A percentile compares a stretch with the other conserved stretches of the same genome.
These are phyloP conservation scores for Cladorrhinum sp. DNA, from an alignment of 2,329 filamentous ascomycete species.

Conservation along the genomic window DNA sequence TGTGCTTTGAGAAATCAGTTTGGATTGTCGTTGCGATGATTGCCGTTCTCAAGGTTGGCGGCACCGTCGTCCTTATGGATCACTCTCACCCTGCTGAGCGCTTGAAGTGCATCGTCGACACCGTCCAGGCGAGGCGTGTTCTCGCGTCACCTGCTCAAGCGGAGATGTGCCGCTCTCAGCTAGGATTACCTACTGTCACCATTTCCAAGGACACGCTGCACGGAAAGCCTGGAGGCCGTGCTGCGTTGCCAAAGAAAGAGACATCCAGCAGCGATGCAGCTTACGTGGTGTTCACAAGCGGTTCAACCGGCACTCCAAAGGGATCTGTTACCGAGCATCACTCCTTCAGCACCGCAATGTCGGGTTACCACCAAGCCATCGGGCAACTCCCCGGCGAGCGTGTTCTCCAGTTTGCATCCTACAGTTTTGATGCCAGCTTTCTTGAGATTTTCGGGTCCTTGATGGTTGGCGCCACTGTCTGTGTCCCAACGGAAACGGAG, in stretches of 20 bases:
- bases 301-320: conserved; percentile 48
- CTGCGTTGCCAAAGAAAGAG: conserved; percentile 10
- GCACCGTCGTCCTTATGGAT: conserved; percentile 13
- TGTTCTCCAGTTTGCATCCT: conserved; percentile 15
- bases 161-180: conserved; percentile 5
- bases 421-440: conserved; percentile 26
- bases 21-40: conserved; percentile 17
- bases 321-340: conserved; percentile 20
- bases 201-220: conserved; percentile 16
- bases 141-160: conserved; percentile 7
- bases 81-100: conserved; percentile 12
- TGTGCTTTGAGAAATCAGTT: conserved; percentile 20
- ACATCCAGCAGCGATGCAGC: conserved; percentile 16
- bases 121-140: conserved; percentile 5
- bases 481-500: conserved; percentile 38
- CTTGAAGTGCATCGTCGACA: conserved; percentile 2
- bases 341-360: conserved; percentile 10
- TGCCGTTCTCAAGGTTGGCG: conserved; percentile 16
- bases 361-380: conserved; percentile 7
- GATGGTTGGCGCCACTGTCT: conserved; percentile 31
- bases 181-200: conserved; percentile 8
- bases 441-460: conserved; percentile 38
- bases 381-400: conserved; percentile 2
- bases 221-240: neutral
- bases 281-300: conserved; percentile 43